A percentile compares a stretch with the other conserved stretches of the same genome.
Evolutionary conservation across 768 basidiomycete genomes (phyloP).

Genomic region (Boletus huronensis): DNA sequence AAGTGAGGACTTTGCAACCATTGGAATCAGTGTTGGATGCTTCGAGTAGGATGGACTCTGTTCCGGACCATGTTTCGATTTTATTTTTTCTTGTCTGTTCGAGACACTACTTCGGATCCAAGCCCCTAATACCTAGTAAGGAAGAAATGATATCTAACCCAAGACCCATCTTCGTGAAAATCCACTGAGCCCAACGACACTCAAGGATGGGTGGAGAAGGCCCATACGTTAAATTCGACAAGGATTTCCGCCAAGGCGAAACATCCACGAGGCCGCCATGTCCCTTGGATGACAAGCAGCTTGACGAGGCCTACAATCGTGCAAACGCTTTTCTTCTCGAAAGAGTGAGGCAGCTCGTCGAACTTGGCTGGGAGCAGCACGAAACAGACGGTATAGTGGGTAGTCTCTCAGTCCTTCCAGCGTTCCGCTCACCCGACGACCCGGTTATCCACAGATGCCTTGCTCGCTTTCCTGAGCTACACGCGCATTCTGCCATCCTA

Average conservation of each 20-base stretch:
- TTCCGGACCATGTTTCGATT: too few species aligned
- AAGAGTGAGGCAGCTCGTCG: not conserved
- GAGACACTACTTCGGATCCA: too few species aligned
- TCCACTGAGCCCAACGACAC: too few species aligned
- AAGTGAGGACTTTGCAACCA: not conserved
- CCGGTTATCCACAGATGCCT: not conserved
- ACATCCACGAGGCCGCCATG: not conserved
- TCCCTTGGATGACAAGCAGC: not conserved
- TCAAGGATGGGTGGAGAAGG: constrained; percentile 8
- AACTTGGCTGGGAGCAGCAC: not conserved
- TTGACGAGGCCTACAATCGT: not conserved
- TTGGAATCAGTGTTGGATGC: not conserved
- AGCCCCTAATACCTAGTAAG: too few species aligned
- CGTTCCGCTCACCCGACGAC: not conserved
- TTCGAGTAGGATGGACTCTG: too few species aligned
- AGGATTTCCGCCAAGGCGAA: too few species aligned
- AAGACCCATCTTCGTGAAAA: too few species aligned
- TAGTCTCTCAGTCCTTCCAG: not conserved
- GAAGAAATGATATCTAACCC: not conserved
- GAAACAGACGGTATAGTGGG: not conserved
- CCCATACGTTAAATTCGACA: constrained; percentile 4
- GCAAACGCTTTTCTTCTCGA: not conserved
- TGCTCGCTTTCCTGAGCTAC: not conserved
- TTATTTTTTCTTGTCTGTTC: too few species aligned
- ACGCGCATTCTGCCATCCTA: not conserved